Evolutionary conservation across 1,284 basidiomycete species (phyloP).

Genomic region (Singerocomus inundabilis): DNA sequence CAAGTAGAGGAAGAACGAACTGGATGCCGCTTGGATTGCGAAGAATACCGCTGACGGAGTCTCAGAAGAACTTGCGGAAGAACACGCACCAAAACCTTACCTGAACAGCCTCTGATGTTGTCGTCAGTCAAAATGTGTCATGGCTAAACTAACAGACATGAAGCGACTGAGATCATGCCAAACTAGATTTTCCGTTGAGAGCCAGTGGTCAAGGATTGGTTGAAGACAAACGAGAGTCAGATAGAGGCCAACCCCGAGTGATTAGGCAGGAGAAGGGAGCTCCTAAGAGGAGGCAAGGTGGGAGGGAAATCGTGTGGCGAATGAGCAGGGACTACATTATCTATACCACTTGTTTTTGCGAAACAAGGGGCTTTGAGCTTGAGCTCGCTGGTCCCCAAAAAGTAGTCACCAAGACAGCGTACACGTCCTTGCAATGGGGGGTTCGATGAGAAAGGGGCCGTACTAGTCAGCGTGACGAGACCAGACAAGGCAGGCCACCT

Average conservation of each 20-base stretch:
- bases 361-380: too few relatives aligned
- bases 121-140: slow-evolving; percentile 10
- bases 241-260: slow-evolving; percentile 14
- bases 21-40: slow-evolving; percentile 77
- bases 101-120: slow-evolving; percentile 69
- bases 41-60: slow-evolving; percentile 69
- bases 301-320: too few relatives aligned
- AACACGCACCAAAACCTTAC: slow-evolving; percentile 73
- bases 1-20: slow-evolving; percentile 46
- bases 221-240: neutral
- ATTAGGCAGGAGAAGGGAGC: neutral
- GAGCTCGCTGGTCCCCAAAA: too few relatives aligned
- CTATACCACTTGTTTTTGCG: too few relatives aligned
- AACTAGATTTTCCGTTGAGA: slow-evolving; percentile 76
- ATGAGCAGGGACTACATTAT: too few relatives aligned
- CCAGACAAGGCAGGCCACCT: too few relatives aligned
- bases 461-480: too few relatives aligned
- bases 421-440: too few relatives aligned
- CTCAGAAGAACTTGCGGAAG: slow-evolving; percentile 91
- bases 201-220: slow-evolving; percentile 4
- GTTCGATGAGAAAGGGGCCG: too few relatives aligned
- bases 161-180: slow-evolving; percentile 80
- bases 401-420: too few relatives aligned
- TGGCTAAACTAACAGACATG: slow-evolving; percentile 68
- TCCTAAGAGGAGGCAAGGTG: too few relatives aligned